Evolutionary conservation across 768 basidiomycete species (phyloP).

Genomic region (Tephrocybe sp.): DNA sequence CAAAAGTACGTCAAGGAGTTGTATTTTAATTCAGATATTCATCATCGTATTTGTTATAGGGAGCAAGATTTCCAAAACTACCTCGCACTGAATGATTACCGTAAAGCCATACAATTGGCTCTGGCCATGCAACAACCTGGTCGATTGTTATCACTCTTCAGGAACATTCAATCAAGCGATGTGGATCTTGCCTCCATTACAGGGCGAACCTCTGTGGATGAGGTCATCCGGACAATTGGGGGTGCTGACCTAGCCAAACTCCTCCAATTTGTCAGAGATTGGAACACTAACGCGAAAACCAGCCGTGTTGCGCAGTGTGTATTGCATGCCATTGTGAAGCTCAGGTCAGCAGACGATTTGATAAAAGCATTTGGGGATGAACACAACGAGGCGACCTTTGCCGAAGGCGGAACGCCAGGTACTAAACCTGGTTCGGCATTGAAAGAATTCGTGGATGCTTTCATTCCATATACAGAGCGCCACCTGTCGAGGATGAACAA

Average conservation of each 20-base stretch:
- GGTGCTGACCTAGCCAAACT: slow-evolving; percentile 77
- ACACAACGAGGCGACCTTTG: slow-evolving; percentile 29
- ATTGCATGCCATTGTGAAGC: slow-evolving; percentile 76
- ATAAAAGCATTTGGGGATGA: slow-evolving; percentile 59
- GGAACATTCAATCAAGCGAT: slow-evolving; percentile 42
- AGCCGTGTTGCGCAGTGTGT: slow-evolving; percentile 82
- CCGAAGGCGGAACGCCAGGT: slow-evolving; percentile 14
- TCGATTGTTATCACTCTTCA: slow-evolving; percentile 77
- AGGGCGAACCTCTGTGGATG: slow-evolving; percentile 72
- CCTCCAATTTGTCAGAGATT: slow-evolving; percentile 78
- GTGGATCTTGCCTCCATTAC: slow-evolving; percentile 47
- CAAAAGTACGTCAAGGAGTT: slow-evolving; percentile 60
- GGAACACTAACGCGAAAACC: slow-evolving; percentile 95
- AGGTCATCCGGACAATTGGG: slow-evolving; percentile 71
- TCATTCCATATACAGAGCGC: slow-evolving; percentile 93
- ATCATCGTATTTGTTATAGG: slow-evolving; percentile 40
- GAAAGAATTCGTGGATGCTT: slow-evolving; percentile 77
- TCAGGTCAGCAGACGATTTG: slow-evolving; percentile 73
- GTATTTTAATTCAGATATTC: not conserved
- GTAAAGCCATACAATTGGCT: slow-evolving; percentile 86
- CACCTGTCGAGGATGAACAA: slow-evolving; percentile 84
- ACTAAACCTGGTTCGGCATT: slow-evolving; percentile 34
- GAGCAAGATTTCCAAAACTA: slow-evolving; percentile 97
- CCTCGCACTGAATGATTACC: slow-evolving; percentile 83
- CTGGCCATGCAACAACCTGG: slow-evolving; percentile 93